phyloP scores from a whole-genome alignment of 1,139 yeast genomes.

The Hanseniaspora gamundiae region DNA sequence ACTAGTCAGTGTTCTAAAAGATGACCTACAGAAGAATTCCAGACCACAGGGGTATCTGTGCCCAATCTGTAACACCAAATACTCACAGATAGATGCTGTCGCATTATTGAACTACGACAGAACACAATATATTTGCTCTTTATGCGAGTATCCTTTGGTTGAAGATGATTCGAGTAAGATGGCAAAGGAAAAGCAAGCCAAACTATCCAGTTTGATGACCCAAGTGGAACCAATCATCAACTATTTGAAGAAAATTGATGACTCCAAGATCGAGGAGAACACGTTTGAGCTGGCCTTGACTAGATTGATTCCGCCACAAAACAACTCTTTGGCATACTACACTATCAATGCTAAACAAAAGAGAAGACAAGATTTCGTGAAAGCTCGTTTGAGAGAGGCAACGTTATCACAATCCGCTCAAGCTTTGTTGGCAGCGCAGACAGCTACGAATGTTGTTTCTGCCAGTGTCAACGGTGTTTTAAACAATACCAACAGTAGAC shows the following conservation, averaged over 20 bases:
- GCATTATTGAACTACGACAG: constrained; percentile 68
- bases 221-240: constrained; percentile 84
- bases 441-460: constrained; percentile 15
- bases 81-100: constrained; percentile 79
- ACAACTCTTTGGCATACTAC: constrained; percentile 53
- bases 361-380: constrained; percentile 28
- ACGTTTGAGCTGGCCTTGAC: constrained; percentile 72
- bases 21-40: constrained; percentile 69
- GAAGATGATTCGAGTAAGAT: constrained; percentile 87
- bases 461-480: constrained; percentile 16
- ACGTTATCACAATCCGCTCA: constrained; percentile 16
- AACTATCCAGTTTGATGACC: constrained; percentile 71
- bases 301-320: constrained; percentile 73
- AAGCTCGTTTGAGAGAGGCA: constrained; percentile 18
- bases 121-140: constrained; percentile 72
- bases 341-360: constrained; percentile 35
- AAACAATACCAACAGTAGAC: constrained; percentile 27
- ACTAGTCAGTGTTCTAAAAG: constrained; percentile 64
- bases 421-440: constrained; percentile 19
- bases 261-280: constrained; percentile 73
- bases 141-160: constrained; percentile 60
- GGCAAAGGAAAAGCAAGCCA: constrained; percentile 70
- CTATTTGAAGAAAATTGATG: constrained; percentile 76
- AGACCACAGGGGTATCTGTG: constrained; percentile 93
- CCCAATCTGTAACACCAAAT: constrained; percentile 71